These are phyloP conservation scores for Castanospermum australe DNA, from an alignment of 306 rosid species.

Conservation along the genomic window DNA sequence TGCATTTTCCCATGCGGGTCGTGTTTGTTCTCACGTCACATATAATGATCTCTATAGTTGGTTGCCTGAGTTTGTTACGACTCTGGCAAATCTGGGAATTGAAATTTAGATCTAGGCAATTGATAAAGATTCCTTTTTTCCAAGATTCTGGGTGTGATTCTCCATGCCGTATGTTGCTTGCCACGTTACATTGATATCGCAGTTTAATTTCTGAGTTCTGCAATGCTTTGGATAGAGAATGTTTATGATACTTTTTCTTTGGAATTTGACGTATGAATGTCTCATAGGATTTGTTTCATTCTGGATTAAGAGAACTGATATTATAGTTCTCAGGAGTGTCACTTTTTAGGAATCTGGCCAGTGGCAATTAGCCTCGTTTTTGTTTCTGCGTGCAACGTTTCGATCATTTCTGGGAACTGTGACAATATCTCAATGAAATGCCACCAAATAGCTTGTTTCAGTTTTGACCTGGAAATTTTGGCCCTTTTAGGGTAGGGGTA, in stretches of 20 bases:
- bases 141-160: neutral
- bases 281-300: neutral
- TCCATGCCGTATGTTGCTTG: neutral
- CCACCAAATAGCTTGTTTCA: slow-evolving; percentile 5
- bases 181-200: neutral
- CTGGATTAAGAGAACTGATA: neutral
- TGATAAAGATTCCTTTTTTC: neutral
- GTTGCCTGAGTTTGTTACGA: neutral
- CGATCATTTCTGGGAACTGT: neutral
- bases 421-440: neutral
- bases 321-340: neutral
- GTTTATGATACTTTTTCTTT: neutral
- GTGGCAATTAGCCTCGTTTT: neutral
- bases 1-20: slow-evolving; percentile 16
- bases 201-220: slow-evolving; percentile 7
- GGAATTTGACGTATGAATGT: neutral
- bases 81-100: slow-evolving; percentile 6
- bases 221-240: neutral
- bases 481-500: neutral
- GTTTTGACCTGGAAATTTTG: neutral
- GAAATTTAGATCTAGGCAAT: slow-evolving; percentile 4
- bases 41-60: slow-evolving; percentile 26
- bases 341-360: neutral
- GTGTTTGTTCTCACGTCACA: neutral
- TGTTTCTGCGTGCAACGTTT: slow-evolving; percentile 5